phyloP scores from a whole-genome alignment of 495 filamentous ascomycete genomes.

The Ascodesmis nigricans region DNA sequence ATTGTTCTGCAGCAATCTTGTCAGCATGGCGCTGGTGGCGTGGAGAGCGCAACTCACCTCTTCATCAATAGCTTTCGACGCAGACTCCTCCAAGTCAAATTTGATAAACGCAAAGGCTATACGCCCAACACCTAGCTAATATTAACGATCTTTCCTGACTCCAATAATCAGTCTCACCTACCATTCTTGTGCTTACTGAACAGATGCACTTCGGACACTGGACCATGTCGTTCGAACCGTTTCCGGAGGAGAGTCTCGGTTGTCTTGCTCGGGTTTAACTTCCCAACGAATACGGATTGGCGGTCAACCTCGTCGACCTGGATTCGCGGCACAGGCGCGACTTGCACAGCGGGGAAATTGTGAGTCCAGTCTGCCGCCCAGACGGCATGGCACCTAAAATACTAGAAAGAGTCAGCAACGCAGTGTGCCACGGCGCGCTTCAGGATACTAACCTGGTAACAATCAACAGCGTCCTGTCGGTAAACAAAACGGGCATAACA shows the following conservation, averaged over 20 bases:
- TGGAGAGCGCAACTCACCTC: conserved; percentile 9
- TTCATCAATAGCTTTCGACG: conserved; percentile 10
- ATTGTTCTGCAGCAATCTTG: conserved; percentile 5
- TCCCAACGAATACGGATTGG: conserved; percentile 17
- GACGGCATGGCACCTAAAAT: conserved; percentile 14
- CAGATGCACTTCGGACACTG: conserved; percentile 18
- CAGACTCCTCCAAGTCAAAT: conserved; percentile 15
- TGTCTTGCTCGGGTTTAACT: conserved; percentile 15
- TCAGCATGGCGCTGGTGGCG: no score
- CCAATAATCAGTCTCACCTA: neutral
- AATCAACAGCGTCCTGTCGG: conserved; percentile 19
- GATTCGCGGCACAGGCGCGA: conserved; percentile 11
- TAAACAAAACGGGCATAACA: conserved; percentile 19
- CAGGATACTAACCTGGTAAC: conserved; percentile 13
- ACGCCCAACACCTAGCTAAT: conserved; percentile 9
- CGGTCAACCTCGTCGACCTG: conserved; percentile 10
- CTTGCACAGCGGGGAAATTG: conserved; percentile 12
- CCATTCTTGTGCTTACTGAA: conserved; percentile 16
- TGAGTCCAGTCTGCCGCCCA: conserved; percentile 20
- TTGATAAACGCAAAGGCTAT: conserved; percentile 19
- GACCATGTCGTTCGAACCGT: conserved; percentile 15
- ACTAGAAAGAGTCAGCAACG: conserved; percentile 4
- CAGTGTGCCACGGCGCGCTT: neutral
- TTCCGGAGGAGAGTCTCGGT: conserved; percentile 11
- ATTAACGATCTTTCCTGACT: neutral